Percentiles rank a stretch among this genome's conserved stretches.
These are phyloP conservation scores for Tetrahymena elliotti DNA, from an alignment of 73 alveolate genomes.

Conservation along the genomic window DNA sequence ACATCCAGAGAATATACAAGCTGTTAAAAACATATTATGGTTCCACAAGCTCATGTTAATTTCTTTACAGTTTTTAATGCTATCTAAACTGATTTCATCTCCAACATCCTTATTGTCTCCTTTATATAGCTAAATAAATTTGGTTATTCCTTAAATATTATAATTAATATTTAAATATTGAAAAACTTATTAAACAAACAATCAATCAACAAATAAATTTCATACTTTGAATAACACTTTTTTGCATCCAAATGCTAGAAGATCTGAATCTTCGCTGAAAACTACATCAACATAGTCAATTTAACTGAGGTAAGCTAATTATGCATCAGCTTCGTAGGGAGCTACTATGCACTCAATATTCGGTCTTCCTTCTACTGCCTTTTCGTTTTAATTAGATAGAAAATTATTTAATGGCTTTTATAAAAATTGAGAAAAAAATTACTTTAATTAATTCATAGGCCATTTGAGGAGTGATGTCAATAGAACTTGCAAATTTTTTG, in stretches of 20 bases:
- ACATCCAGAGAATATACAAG: constrained; percentile 96
- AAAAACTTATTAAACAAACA: neutral
- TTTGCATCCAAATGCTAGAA: constrained; percentile 89
- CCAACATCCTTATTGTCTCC: constrained; percentile 42
- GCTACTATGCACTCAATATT: constrained; percentile 85
- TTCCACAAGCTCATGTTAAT: constrained; percentile 62
- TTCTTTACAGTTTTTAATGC: constrained; percentile 49
- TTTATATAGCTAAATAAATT: neutral
- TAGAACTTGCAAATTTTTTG: constrained; percentile 65
- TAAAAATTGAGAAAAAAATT: constrained; percentile 10
- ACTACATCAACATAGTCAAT: constrained; percentile 78
- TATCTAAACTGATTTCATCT: constrained; percentile 57
- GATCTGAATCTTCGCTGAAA: constrained; percentile 97
- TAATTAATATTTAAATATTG: neutral
- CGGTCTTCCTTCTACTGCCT: neutral
- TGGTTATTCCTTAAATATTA: neutral
- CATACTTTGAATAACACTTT: constrained; percentile 73
- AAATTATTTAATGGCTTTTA: neutral
- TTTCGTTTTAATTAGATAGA: neutral
- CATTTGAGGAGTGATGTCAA: constrained; percentile 84
- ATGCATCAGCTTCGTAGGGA: constrained; percentile 99
- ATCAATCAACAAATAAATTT: neutral
- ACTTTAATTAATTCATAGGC: constrained; percentile 69
- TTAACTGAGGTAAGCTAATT: constrained; percentile 81
- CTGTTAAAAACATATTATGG: constrained; percentile 66